Conservation (phyloP, 2,329 filamentous ascomycete species). For the Pseudopyricularia javanii region DNA sequence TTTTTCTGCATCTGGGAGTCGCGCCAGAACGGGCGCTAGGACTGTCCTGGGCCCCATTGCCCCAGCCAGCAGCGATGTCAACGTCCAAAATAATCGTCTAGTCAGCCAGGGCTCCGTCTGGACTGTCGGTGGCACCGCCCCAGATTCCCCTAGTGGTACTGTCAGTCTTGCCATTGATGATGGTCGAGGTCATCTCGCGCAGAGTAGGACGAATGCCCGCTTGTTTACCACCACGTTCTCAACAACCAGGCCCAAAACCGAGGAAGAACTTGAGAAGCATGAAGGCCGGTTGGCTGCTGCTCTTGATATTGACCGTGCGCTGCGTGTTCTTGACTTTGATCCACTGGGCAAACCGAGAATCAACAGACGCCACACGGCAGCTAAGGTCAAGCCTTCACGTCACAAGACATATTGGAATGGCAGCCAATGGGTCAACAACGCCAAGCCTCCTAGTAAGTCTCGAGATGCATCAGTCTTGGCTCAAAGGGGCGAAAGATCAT, state of each 20-base stretch:
- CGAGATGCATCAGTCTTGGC: too few relatives aligned
- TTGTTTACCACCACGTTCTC: slow-evolving; percentile 42
- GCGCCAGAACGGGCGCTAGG: slow-evolving; percentile 11
- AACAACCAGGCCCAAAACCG: slow-evolving; percentile 23
- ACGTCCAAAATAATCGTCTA: neutral
- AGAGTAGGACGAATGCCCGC: slow-evolving; percentile 61
- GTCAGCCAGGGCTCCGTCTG: slow-evolving; percentile 58
- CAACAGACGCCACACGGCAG: neutral
- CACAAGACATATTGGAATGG: slow-evolving; percentile 29
- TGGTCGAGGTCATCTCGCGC: slow-evolving; percentile 51
- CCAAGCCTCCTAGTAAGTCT: slow-evolving; percentile 8
- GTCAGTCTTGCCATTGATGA: slow-evolving; percentile 42
- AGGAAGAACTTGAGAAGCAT: slow-evolving; percentile 56
- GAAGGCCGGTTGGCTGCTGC: slow-evolving; percentile 67
- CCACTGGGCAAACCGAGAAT: neutral
- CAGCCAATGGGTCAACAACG: slow-evolving; percentile 22
- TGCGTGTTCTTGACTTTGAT: slow-evolving; percentile 50
- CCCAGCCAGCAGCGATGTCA: neutral
- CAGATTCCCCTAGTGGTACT: slow-evolving; percentile 11
- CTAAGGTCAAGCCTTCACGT: neutral
- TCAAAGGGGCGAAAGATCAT: too few relatives aligned
- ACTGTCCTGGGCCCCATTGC: slow-evolving; percentile 13
- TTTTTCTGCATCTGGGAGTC: slow-evolving; percentile 16
- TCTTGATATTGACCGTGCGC: slow-evolving; percentile 61
- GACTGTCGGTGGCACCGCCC: slow-evolving; percentile 61